Evolutionary conservation across 352 stramenopile species (phyloP).

Genomic region (Phytophthora hibernalis): DNA sequence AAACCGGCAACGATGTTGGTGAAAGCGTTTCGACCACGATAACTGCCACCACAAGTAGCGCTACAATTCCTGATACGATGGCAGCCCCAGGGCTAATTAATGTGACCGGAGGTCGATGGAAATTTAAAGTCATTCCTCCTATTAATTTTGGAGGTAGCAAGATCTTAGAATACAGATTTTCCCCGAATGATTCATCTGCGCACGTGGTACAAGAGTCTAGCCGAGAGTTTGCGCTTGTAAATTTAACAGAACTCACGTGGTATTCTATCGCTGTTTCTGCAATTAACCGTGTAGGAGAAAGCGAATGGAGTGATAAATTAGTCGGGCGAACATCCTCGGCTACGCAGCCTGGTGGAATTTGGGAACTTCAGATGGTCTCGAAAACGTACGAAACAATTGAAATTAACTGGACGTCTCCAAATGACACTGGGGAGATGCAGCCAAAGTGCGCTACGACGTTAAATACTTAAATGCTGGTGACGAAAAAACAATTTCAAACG

Average conservation of each 20-base stretch:
- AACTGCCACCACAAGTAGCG: constrained; percentile 27
- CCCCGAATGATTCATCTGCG: constrained; percentile 24
- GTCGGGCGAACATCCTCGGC: constrained; percentile 31
- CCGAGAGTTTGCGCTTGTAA: constrained; percentile 45
- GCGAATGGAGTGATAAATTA: constrained; percentile 34
- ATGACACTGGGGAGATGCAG: constrained; percentile 47
- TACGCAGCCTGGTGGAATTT: constrained; percentile 35
- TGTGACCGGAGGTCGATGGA: constrained; percentile 42
- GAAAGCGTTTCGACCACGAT: constrained; percentile 14
- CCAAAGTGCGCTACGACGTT: constrained; percentile 37
- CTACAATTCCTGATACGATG: constrained; percentile 38
- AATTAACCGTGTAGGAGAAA: constrained; percentile 39
- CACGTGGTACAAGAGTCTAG: constrained; percentile 6
- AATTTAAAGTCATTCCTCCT: constrained; percentile 39
- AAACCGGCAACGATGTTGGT: constrained; percentile 40
- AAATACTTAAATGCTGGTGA: constrained; percentile 16
- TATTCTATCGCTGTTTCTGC: constrained; percentile 45
- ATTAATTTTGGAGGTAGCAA: constrained; percentile 47
- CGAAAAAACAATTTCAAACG: neutral
- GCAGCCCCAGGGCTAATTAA: constrained; percentile 22
- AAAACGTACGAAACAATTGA: constrained; percentile 37
- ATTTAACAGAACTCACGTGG: constrained; percentile 29
- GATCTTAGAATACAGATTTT: constrained; percentile 42
- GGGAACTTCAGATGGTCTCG: constrained; percentile 8
- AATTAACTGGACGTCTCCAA: constrained; percentile 41